These are phyloP conservation scores for Eremochloa ophiuroides DNA, from an alignment of 176 grass and related monocot species.

Conservation along the genomic window DNA sequence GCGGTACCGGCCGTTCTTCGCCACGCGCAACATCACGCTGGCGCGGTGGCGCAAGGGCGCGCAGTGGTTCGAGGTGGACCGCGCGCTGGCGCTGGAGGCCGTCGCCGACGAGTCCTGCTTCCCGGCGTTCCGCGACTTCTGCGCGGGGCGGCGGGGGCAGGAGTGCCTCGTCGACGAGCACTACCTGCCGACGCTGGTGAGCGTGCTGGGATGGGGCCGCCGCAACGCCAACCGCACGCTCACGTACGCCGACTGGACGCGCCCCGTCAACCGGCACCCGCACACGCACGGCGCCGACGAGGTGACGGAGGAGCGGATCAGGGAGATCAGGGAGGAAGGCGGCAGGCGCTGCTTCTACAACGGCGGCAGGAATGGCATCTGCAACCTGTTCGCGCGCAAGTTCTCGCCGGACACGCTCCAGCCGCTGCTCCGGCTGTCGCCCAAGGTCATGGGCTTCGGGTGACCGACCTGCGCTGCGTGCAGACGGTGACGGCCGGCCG, in stretches of 20 bases:
- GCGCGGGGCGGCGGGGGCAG: neutral
- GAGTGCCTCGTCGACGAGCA: constrained; percentile 73
- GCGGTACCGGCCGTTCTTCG: constrained; percentile 43
- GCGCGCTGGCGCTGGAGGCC: constrained; percentile 32
- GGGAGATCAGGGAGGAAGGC: constrained; percentile 45
- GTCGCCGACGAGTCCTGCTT: constrained; percentile 54
- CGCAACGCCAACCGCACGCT: constrained; percentile 56
- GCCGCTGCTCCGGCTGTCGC: constrained; percentile 47
- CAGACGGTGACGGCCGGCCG: neutral
- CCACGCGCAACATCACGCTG: constrained; percentile 31
- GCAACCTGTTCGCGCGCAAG: constrained; percentile 73
- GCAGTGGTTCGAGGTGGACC: constrained; percentile 77
- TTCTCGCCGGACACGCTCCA: constrained; percentile 51
- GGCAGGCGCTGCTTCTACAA: constrained; percentile 43
- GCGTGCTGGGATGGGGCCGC: constrained; percentile 15
- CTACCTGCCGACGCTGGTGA: constrained; percentile 64
- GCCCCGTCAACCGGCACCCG: constrained; percentile 24
- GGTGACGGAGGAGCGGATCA: constrained; percentile 37
- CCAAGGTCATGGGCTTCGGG: constrained; percentile 47
- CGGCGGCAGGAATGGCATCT: constrained; percentile 25
- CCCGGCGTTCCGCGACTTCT: constrained; percentile 63
- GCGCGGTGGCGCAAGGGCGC: constrained; percentile 69
- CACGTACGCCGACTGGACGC: constrained; percentile 58
- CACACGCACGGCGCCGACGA: constrained; percentile 12
- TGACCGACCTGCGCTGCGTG: neutral